Base-by-base conservation (phyloP, 352 stramenopile species). In the Phytophthora meadii region DNA sequence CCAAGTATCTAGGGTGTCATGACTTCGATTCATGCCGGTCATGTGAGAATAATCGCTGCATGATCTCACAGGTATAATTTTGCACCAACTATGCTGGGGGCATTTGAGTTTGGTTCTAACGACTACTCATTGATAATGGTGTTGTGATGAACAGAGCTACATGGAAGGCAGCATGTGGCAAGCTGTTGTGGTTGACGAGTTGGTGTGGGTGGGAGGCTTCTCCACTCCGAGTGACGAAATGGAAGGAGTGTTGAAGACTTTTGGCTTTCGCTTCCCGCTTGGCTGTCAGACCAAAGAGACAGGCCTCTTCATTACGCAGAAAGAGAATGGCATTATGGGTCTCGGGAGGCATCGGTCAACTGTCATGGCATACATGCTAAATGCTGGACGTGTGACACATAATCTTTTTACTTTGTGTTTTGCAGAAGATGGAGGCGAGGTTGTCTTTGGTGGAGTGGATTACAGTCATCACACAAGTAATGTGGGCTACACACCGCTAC, bases 251-350 rank as follows among this genome's bases (percentile, higher is more conserved):
- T 46, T 93, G 5, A 71, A 80, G 44, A 74, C 82, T 37, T 94
- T 82, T 51, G 86, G 86, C 14, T 80, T 94, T 61, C 84, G 75
- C 7, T 93, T 93, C 57, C 84, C 83, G 1, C 63, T 95, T 12
- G 88, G 88, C 2, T 95, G 88, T 34, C 88, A 95, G 58, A 90
- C 82, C 24, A 85, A 88, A 30, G 88, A 95, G 52, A 95, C 87
- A 11, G 87, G 87, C 9, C 68, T 94, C 3, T 95, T 95, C 53
- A 86, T 95, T 59, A 89, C 79, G 0, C 90, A 97, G 49, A 89
- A 92, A 30, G 88, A 93, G 63, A 95, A 97, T 58, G 90, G 90
- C 2, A 97, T 97, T 58, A 97, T 97, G 86, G 90, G 90, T 4
- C 72, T 97, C 28, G 86, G 86, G 2, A 83, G 82, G 7, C 72